Evolutionary conservation across 2,329 filamentous ascomycete genomes (phyloP), one percentile per base, ranked within the genome.

Genomic region (Ustilaginoidea virens): DNA sequence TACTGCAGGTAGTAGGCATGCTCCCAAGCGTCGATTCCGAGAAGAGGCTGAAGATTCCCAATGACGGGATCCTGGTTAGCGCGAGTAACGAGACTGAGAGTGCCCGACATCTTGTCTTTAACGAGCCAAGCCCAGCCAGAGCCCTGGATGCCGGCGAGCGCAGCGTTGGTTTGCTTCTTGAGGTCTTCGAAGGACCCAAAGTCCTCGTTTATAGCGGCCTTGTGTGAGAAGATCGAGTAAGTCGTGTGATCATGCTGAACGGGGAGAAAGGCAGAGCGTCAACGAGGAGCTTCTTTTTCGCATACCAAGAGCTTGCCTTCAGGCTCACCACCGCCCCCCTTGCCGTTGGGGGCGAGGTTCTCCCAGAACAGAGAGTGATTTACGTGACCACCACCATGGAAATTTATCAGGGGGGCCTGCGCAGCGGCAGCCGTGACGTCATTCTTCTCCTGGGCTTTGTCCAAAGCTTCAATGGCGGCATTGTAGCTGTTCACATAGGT

Each of bases 1-100:
- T 93, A 93, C 63, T 93, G 82, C 37, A 93, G 67, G 61, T 92
- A 92, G 66, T 92, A 92, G 29, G 85, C 85, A 59, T 93, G 85
- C 66, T 93, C 85, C 85, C 85, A 93, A 31, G 85, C 86, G 61
- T 94, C 86, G 46, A 94, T 78, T 33, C 86, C 86, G 26, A 94
- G 61, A 27, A 94, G 63, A 21, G 86, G 86, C 46, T 74, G 67
- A 51, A 79, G 82, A 52, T 79, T 79, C 28, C 85, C 85, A 10
- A 83, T 69, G 17, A 94, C 80, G 16, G 86, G 80, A 53, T 92
- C 83, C 62, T 92, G 83, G 64, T 92, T 92, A 58, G 80, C 63
- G 65, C 83, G 58, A 29, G 81, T 80, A 43, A 71, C 70, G 41
- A 82, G 63, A 37, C 61, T 55, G 28, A 82, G 60, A 31, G 62